phyloP scores from a whole-genome alignment of 352 stramenopile genomes.

The Phytophthora quininea region DNA sequence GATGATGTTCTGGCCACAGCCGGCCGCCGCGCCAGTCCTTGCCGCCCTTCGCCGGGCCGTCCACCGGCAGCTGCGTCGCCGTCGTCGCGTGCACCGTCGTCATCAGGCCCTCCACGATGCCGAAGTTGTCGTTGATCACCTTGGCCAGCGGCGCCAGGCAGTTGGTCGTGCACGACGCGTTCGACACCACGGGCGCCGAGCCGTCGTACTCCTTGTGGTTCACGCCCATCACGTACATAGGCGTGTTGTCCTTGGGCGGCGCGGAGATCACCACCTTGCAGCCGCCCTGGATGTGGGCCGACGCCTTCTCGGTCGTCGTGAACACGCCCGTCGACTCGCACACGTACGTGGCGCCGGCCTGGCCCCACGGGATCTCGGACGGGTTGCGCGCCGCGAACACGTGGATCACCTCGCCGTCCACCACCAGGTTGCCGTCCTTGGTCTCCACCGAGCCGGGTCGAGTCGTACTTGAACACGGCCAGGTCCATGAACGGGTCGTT shows the following conservation, averaged over 20 bases:
- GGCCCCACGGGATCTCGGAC: constrained; percentile 93
- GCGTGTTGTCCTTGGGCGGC: no score
- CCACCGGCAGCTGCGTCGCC: constrained; percentile 95
- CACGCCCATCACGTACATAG: no score
- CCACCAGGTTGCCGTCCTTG: no score
- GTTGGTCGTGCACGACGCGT: constrained; percentile 96
- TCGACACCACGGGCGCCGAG: no score
- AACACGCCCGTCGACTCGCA: constrained; percentile 78
- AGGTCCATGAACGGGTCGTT: no score
- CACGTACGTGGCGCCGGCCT: constrained; percentile 93
- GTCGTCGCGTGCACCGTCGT: constrained; percentile 87
- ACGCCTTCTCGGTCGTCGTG: no score
- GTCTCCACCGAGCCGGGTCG: no score
- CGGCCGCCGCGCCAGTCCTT: constrained; percentile 99
- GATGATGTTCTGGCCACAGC: constrained; percentile 99
- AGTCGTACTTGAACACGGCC: no score
- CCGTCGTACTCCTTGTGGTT: no score
- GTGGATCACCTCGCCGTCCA: constrained; percentile 91
- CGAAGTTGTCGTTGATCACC: constrained; percentile 99
- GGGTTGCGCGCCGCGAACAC: constrained; percentile 96
- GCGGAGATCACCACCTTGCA: no score
- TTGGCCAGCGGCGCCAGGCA: constrained; percentile 98
- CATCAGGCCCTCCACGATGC: constrained; percentile 98
- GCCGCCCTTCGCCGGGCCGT: constrained; percentile 92
- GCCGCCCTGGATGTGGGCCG: no score